phyloP scores from a whole-genome alignment of 345 rosid genomes.

The Eucalyptus cloeziana region DNA sequence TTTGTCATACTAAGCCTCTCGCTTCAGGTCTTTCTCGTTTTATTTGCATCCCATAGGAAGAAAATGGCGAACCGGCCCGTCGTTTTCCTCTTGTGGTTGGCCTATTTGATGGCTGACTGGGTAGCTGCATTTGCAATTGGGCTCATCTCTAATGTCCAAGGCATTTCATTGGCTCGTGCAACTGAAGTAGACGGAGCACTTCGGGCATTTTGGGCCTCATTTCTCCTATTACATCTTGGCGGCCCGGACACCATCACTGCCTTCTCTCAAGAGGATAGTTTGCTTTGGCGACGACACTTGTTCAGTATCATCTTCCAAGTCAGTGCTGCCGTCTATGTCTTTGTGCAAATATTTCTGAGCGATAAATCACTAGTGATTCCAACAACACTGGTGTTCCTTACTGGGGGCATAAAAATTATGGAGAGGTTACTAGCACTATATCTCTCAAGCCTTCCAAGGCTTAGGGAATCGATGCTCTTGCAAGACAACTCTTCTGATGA shows the following conservation, averaged over 20 bases:
- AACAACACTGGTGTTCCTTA: too few species aligned
- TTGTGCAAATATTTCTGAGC: too few species aligned
- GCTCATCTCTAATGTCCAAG: not conserved
- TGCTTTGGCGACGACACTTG: not conserved
- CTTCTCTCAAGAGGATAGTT: not conserved
- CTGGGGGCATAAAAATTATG: too few species aligned
- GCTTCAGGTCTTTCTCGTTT: not conserved
- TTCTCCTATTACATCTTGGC: not conserved
- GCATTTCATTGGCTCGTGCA: rapidly evolving
- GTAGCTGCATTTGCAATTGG: not conserved
- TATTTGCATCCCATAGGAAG: not conserved
- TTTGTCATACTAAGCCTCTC: not conserved
- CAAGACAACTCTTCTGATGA: too few species aligned
- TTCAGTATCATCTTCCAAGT: not conserved
- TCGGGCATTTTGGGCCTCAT: not conserved
- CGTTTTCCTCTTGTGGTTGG: not conserved
- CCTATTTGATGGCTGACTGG: not conserved
- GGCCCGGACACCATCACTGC: not conserved
- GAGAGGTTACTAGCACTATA: not conserved
- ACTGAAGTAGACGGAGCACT: not conserved
- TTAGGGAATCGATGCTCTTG: not conserved
- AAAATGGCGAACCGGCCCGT: rapidly evolving
- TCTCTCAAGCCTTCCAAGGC: not conserved
- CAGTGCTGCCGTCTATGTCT: not conserved
- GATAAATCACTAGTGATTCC: not conserved